These are phyloP conservation scores for Candida bentonensis DNA, from an alignment of 805 yeast genomes.

Conservation along the genomic window DNA sequence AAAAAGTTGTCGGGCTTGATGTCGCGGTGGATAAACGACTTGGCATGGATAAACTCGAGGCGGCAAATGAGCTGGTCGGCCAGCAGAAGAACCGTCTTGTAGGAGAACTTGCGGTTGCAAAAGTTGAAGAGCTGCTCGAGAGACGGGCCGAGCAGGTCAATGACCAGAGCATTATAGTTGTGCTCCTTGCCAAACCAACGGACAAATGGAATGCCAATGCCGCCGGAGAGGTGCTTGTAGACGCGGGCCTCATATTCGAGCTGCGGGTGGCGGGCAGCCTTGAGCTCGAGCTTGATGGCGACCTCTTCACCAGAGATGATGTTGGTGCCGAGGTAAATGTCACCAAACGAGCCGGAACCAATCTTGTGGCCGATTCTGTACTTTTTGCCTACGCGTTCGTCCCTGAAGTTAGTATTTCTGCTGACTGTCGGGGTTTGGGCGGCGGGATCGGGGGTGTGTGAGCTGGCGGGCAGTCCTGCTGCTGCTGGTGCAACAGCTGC, in stretches of 20 bases:
- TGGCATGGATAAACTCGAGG: conserved; percentile 87
- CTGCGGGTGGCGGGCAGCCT: conserved; percentile 90
- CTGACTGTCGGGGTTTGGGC: too few relatives aligned
- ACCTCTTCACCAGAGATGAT: conserved; percentile 95
- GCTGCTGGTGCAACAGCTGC: too few relatives aligned
- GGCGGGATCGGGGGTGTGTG: too few relatives aligned
- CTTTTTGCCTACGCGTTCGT: conserved; percentile 84
- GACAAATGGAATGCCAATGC: conserved; percentile 93
- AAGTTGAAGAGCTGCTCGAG: conserved; percentile 91
- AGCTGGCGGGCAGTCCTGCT: too few relatives aligned
- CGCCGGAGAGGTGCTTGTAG: conserved; percentile 86
- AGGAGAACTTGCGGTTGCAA: conserved; percentile 85
- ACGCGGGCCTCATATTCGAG: conserved; percentile 94
- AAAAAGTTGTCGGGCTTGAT: conserved; percentile 74
- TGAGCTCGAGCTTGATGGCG: conserved; percentile 86
- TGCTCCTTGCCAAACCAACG: conserved; percentile 97
- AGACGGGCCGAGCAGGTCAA: conserved; percentile 89
- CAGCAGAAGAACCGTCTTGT: conserved; percentile 79
- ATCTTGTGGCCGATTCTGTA: conserved; percentile 88
- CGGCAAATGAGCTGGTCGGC: conserved; percentile 94
- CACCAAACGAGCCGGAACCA: conserved; percentile 96
- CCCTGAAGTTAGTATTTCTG: conserved; percentile 22
- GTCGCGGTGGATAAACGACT: conserved; percentile 78
- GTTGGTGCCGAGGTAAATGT: conserved; percentile 80
- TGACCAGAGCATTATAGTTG: conserved; percentile 93